Evolutionary conservation across 306 rosid species (phyloP), one percentile per base, ranked within the genome.

Genomic region (Cercis canadensis): DNA sequence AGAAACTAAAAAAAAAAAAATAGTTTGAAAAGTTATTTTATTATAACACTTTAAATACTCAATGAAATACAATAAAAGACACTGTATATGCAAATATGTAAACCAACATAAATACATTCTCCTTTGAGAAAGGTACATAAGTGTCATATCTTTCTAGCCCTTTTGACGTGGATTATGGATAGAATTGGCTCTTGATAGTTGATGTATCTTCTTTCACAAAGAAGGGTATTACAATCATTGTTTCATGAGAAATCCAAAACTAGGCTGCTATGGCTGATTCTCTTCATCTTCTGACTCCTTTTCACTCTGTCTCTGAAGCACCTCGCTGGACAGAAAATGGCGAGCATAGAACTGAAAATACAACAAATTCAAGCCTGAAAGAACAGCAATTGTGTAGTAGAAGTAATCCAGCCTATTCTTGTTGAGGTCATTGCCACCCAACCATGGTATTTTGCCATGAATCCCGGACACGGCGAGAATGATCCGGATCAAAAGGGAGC

Each of bases 381-480:
- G 21, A 15, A 3, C 81, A 8, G 80, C 89, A 46, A 90, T 65
- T n/a, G 83, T 75, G 71, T 73, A 85, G 71, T 73, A 85, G 49
- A 80, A 90, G 55, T 80, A 76, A 32, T 90, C 90, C 10, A 87
- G 87, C 75, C 80, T 78, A 39, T 86, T 84, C 83, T 70, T 80
- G 18, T 87, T 87, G 63, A 90, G 74, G 76, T 87, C 89, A 74
- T 80, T 84, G 2, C 93, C 89, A 29, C 81, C 88, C 56, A 87
- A 46, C 88, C 89, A 84, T 6, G 87, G 65, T 15, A 47, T 34
- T 33, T 62, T 53, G 5, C 82, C 83, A 8, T 65, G 44, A 11
- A 13, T 32, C 3, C 14, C 37, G 11, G 81, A 47, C 41, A 72
- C 29, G 3, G 10, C 36, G 16, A 16, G 21, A 18, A 85, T 57